phyloP scores from a whole-genome alignment of 106 monocot species.

The Dioscorea zingiberensis region DNA sequence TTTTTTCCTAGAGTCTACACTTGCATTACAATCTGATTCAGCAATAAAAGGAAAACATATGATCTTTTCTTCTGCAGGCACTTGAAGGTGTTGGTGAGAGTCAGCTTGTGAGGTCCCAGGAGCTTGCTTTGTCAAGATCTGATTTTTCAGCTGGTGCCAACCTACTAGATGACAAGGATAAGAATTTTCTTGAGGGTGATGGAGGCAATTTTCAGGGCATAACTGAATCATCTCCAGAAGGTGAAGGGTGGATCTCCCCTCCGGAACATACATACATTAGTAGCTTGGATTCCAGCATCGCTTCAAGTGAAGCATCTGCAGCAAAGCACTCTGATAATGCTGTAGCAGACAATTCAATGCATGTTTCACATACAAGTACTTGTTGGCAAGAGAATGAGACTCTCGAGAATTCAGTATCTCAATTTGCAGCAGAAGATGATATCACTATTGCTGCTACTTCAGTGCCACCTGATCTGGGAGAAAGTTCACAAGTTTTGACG shows the following conservation, averaged over 20 bases:
- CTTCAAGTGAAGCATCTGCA: conserved; percentile 27
- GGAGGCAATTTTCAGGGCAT: conserved; percentile 17
- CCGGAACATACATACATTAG: conserved; percentile 62
- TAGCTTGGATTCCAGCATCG: conserved; percentile 38
- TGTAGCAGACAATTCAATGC: conserved; percentile 2
- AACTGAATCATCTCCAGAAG: conserved; percentile 23
- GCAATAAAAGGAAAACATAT: background rate
- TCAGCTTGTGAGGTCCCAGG: conserved; percentile 57
- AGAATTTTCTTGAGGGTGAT: conserved; percentile 19
- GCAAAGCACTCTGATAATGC: conserved; percentile 18
- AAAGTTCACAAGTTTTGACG: conserved; percentile 17
- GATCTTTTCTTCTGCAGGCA: conserved; percentile 51
- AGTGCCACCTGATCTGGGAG: conserved; percentile 7
- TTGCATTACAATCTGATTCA: too few species aligned
- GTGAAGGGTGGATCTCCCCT: conserved; percentile 94
- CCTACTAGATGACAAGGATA: conserved; percentile 26
- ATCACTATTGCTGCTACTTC: conserved; percentile 6
- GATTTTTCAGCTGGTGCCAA: conserved; percentile 33
- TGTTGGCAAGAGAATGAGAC: conserved; percentile 6
- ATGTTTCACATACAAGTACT: conserved; percentile 3
- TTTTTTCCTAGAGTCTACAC: too few species aligned
- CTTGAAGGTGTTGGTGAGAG: conserved; percentile 91
- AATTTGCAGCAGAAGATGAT: conserved; percentile 6
- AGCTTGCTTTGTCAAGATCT: conserved; percentile 41
- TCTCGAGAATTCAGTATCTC: conserved; percentile 13